These are phyloP conservation scores for Paraphoma chrysanthemicola DNA, from an alignment of 2,329 filamentous ascomycete species.

Conservation along the genomic window DNA sequence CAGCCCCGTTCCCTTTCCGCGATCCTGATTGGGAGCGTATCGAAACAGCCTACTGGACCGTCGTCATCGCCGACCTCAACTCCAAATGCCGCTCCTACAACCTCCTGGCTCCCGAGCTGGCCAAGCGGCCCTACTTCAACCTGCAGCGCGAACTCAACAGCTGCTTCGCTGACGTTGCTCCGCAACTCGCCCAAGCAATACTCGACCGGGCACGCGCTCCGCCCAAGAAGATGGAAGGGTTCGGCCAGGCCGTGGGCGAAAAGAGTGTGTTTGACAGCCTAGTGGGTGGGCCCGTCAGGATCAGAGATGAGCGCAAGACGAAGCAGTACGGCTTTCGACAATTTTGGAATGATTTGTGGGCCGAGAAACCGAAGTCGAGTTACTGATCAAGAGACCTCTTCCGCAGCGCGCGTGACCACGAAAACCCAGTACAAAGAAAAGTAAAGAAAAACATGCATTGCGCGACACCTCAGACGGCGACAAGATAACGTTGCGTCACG, in stretches of 20 bases:
- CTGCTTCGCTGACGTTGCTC: slow-evolving; percentile 88
- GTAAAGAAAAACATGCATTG: too few species aligned
- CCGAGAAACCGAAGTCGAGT: slow-evolving; percentile 6
- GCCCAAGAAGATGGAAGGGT: slow-evolving; percentile 42
- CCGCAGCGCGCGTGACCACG: too few species aligned
- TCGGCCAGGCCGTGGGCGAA: slow-evolving; percentile 48
- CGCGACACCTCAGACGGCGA: too few species aligned
- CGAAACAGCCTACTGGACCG: slow-evolving; percentile 76
- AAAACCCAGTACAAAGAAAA: too few species aligned
- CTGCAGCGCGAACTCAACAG: slow-evolving; percentile 80
- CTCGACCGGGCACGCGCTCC: slow-evolving; percentile 67
- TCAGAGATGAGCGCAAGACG: slow-evolving; percentile 76
- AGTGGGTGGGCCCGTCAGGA: slow-evolving; percentile 59
- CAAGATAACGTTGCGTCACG: too few species aligned
- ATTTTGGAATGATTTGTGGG: slow-evolving; percentile 85
- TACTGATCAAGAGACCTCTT: not conserved
- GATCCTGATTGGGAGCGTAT: slow-evolving; percentile 77
- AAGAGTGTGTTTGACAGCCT: slow-evolving; percentile 70
- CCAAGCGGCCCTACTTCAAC: slow-evolving; percentile 90
- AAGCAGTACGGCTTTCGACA: slow-evolving; percentile 83
- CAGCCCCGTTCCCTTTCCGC: slow-evolving; percentile 68
- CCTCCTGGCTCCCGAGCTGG: slow-evolving; percentile 88
- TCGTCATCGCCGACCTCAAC: slow-evolving; percentile 82
- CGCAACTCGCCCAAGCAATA: slow-evolving; percentile 75
- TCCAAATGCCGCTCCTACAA: slow-evolving; percentile 86